Base-by-base conservation (phyloP, 805 yeast species). In the Nakazawaea laoshanensis region DNA sequence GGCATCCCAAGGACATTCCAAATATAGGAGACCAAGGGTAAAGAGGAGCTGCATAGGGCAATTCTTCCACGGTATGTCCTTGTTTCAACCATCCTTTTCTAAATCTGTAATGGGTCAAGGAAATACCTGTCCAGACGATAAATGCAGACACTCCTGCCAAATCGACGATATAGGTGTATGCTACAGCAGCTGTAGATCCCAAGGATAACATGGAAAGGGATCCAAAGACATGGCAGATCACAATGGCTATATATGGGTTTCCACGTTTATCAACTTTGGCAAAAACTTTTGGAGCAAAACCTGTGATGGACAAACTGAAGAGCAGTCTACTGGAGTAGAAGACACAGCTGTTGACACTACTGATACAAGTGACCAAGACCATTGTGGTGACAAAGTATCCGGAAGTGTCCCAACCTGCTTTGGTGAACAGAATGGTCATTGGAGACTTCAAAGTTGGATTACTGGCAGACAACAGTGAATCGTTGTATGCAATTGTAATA, bases 301-400 rank as follows among this genome's bases (percentile, higher is more conserved):
- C 74, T 35, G 69, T 75, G 39, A 66, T 59, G 4, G 86, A 76
- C 64, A 79, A 65, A 35, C 70, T 74, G 41, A 78, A 71, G 10
- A 80, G 59, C 1, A 85, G 68, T 50, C 88, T 63, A 3, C 84
- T 72, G 8, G 82, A 84, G 50, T 79, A 66, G 51, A 73, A 80
- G 33, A 79, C 72, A 22, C 81, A 70, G 26, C 81, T 67, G 55
- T 80, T 80, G 46, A 78, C 72, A 5, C 88, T 82, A 20, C 82
- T 74, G 27, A 81, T 52, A 45, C 83, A 72, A 2, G 81, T 76
- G 10, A 77, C 48, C 37, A 77, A 55, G 40, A 80, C 68, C 45
- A 81, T 68, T 0, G 85, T 74, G 41, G 76, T 75, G 42, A 75
- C 59, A 40, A 76, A 61, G 45, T 77, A 70, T 7, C 68, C 59